Evolutionary conservation across 2,329 filamentous ascomycete genomes (phyloP).

Genomic region (Diaporthe sp.): DNA sequence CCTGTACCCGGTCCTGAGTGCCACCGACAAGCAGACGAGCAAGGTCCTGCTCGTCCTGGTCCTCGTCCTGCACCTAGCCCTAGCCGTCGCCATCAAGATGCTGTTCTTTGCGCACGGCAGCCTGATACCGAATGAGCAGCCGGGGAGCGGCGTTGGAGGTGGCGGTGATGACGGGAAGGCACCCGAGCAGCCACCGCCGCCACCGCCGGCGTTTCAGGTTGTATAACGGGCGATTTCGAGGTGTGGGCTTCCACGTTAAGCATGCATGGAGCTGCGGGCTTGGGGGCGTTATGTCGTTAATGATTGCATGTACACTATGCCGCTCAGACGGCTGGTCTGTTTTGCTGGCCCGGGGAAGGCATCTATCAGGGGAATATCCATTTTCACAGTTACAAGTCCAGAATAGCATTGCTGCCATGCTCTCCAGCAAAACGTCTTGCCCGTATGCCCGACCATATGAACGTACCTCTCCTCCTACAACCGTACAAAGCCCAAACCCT

Average conservation of each 20-base stretch:
- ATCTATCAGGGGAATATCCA: constrained; percentile 12
- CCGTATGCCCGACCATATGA: background rate
- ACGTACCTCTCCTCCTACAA: background rate
- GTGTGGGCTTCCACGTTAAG: background rate
- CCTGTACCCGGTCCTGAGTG: constrained; percentile 90
- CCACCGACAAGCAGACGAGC: constrained; percentile 91
- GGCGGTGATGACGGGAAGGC: constrained; percentile 30
- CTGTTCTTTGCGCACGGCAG: constrained; percentile 92
- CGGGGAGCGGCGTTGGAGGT: constrained; percentile 40
- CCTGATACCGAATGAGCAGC: constrained; percentile 56
- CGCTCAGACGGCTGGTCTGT: constrained; percentile 14
- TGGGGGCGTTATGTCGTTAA: constrained; percentile 32
- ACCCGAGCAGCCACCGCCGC: constrained; percentile 24
- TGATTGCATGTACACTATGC: constrained; percentile 36
- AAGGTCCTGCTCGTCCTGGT: constrained; percentile 89
- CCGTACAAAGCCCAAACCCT: background rate
- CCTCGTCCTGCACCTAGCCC: constrained; percentile 86
- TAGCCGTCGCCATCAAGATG: constrained; percentile 95
- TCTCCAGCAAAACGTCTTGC: background rate
- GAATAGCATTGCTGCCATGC: constrained; percentile 10
- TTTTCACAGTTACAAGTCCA: constrained; percentile 2
- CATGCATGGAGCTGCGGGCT: background rate
- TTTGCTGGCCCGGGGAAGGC: constrained; percentile 3
- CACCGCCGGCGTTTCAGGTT: constrained; percentile 25
- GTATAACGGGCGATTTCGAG: background rate